phyloP scores from a whole-genome alignment of 2,329 filamentous ascomycete genomes.

The Rugonectria rugulosa region DNA sequence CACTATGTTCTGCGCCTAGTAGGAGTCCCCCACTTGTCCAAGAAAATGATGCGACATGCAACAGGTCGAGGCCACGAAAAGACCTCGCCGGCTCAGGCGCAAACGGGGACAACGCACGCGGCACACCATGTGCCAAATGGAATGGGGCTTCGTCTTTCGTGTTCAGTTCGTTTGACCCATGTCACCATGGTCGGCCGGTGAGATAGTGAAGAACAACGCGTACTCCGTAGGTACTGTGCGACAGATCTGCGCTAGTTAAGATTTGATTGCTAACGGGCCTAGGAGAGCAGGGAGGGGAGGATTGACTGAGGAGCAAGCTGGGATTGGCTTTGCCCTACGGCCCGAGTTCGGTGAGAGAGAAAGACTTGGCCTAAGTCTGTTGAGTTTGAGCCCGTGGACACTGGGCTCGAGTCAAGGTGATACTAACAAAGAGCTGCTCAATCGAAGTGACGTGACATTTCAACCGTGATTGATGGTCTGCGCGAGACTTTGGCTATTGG shows the following conservation, averaged over 20 bases:
- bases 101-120: conserved; percentile 28
- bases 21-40: conserved; percentile 28
- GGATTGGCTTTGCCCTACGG: conserved; percentile 19
- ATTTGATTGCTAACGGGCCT: conserved; percentile 38
- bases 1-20: conserved; percentile 21
- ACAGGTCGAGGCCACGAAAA: conserved; percentile 31
- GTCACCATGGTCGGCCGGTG: conserved; percentile 21
- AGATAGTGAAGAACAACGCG: conserved; percentile 13
- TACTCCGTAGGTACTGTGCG: conserved; percentile 29
- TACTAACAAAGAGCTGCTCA: conserved; percentile 11
- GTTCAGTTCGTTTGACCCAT: conserved; percentile 33
- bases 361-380: conserved; percentile 19
- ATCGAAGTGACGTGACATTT: neutral
- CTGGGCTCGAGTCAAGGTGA: conserved; percentile 17
- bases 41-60: conserved; percentile 38
- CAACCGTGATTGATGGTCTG: neutral
- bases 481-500: conserved; percentile 12
- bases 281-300: conserved; percentile 24
- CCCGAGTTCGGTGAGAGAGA: conserved; percentile 18
- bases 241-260: conserved; percentile 41
- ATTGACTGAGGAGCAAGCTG: conserved; percentile 23
- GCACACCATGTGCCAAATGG: conserved; percentile 32
- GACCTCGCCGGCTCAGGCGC: conserved; percentile 29
- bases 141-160: conserved; percentile 30
- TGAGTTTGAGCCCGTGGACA: conserved; percentile 25